Evolutionary conservation across 257 asterid genomes (phyloP).

Genomic region (Gentiana dahurica): DNA sequence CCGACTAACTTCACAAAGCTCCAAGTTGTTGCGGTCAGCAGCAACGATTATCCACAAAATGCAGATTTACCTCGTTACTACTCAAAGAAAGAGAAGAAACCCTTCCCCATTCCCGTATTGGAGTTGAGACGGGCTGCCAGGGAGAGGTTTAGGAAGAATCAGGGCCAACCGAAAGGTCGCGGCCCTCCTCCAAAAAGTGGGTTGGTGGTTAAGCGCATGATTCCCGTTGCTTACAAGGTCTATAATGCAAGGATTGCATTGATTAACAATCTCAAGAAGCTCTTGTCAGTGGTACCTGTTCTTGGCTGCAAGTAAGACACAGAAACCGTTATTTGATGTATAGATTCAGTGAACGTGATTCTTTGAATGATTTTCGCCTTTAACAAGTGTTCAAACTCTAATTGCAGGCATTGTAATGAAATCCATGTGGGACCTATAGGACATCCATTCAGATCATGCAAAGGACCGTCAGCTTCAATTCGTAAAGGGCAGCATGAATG

Average conservation of each 20-base stretch:
- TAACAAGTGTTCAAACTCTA: not conserved
- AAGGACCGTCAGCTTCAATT: constrained; percentile 35
- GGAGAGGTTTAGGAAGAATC: constrained; percentile 62
- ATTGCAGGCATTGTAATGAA: constrained; percentile 49
- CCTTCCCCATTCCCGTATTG: constrained; percentile 80
- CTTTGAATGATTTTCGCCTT: too few relatives aligned
- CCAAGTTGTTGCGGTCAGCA: constrained; percentile 13
- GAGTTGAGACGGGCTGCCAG: constrained; percentile 89
- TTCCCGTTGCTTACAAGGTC: constrained; percentile 72
- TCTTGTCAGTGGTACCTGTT: constrained; percentile 74
- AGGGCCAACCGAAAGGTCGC: constrained; percentile 44
- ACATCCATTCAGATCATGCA: constrained; percentile 54
- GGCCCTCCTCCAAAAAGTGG: constrained; percentile 83
- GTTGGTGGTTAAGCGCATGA: constrained; percentile 53
- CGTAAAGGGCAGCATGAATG: constrained; percentile 64
- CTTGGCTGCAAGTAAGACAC: constrained; percentile 76
- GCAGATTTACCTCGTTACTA: constrained; percentile 70
- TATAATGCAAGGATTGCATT: constrained; percentile 55
- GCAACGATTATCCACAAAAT: constrained; percentile 69
- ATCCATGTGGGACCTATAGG: constrained; percentile 65
- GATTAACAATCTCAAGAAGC: constrained; percentile 83
- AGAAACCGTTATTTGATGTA: constrained; percentile 7
- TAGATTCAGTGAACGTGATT: too few relatives aligned
- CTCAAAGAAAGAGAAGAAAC: constrained; percentile 62
- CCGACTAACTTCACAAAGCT: too few relatives aligned